These are phyloP conservation scores for Phytophthora meadii DNA, from an alignment of 352 stramenopile genomes.

Conservation along the genomic window DNA sequence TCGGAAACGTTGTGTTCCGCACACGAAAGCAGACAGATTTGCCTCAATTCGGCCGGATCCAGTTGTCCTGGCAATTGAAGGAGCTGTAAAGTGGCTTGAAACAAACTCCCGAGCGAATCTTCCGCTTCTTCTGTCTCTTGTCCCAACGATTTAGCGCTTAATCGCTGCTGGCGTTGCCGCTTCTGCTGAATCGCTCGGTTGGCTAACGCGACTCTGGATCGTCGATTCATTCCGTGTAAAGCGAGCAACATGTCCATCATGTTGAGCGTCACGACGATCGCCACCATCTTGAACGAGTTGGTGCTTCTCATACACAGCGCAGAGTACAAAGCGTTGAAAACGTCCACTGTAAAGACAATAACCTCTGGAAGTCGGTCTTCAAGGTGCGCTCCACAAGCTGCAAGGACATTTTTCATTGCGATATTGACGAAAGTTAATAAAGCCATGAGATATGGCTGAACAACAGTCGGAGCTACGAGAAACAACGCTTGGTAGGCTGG, in stretches of 20 bases:
- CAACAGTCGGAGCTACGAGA: neutral
- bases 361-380: slow-evolving; percentile 43
- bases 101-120: slow-evolving; percentile 32
- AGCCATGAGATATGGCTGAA: slow-evolving; percentile 28
- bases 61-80: slow-evolving; percentile 39
- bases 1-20: slow-evolving; percentile 35
- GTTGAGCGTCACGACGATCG: slow-evolving; percentile 29
- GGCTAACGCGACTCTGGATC: slow-evolving; percentile 17
- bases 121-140: neutral
- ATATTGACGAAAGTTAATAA: slow-evolving; percentile 47
- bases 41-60: slow-evolving; percentile 36
- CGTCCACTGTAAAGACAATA: slow-evolving; percentile 45
- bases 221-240: slow-evolving; percentile 33
- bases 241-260: slow-evolving; percentile 20
- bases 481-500: slow-evolving; percentile 38
- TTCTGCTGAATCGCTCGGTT: slow-evolving; percentile 21
- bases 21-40: slow-evolving; percentile 43
- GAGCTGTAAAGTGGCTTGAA: slow-evolving; percentile 32
- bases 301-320: slow-evolving; percentile 39
- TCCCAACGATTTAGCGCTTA: slow-evolving; percentile 4
- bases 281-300: slow-evolving; percentile 37
- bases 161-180: slow-evolving; percentile 7
- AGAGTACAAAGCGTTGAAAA: slow-evolving; percentile 52
- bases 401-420: slow-evolving; percentile 33
- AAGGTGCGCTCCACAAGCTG: slow-evolving; percentile 32